These are phyloP conservation scores for Cetradonia linearis DNA, from an alignment of 495 filamentous ascomycete species.

Conservation along the genomic window DNA sequence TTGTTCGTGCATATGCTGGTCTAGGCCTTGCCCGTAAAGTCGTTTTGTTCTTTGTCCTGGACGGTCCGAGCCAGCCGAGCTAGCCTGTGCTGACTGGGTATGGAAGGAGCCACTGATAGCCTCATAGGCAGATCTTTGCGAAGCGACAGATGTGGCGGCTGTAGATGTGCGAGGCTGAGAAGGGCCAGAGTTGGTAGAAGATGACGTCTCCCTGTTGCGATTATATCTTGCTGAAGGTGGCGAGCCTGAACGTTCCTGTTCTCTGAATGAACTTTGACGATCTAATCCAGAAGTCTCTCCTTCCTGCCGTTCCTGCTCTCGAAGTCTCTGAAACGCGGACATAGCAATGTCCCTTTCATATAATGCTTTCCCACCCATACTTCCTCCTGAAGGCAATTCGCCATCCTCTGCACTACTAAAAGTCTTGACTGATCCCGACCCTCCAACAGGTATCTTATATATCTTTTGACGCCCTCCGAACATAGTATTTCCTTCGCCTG, in stretches of 20 bases:
- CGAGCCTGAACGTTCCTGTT: slow-evolving; percentile 37
- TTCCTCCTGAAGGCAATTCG: slow-evolving; percentile 35
- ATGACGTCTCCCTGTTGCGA: slow-evolving; percentile 71
- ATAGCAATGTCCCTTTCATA: slow-evolving; percentile 79
- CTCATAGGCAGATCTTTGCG: slow-evolving; percentile 43
- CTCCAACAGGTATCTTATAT: slow-evolving; percentile 68
- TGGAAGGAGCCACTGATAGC: slow-evolving; percentile 25
- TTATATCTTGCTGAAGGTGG: slow-evolving; percentile 53
- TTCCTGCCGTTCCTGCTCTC: slow-evolving; percentile 47
- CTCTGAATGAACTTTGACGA: slow-evolving; percentile 22
- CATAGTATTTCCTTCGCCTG: slow-evolving; percentile 81
- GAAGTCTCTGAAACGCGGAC: slow-evolving; percentile 68
- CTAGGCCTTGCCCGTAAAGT: slow-evolving; percentile 77
- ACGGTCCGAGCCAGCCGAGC: slow-evolving; percentile 27
- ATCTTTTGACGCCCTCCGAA: slow-evolving; percentile 96
- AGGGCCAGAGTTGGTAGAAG: slow-evolving; percentile 71
- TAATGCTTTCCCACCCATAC: slow-evolving; percentile 57
- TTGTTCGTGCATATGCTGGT: slow-evolving; percentile 70
- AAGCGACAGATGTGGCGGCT: slow-evolving; percentile 85
- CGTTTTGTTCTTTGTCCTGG: slow-evolving; percentile 56
- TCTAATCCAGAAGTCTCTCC: slow-evolving; percentile 25
- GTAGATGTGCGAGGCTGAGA: slow-evolving; percentile 67
- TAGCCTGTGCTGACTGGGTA: slow-evolving; percentile 32
- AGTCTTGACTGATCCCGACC: slow-evolving; percentile 34
- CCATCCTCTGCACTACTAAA: slow-evolving; percentile 22